Percentiles rank a stretch among this genome's conserved stretches.
Evolutionary conservation across 345 rosid species (phyloP).

Genomic region (Leavenworthia alabamica): DNA sequence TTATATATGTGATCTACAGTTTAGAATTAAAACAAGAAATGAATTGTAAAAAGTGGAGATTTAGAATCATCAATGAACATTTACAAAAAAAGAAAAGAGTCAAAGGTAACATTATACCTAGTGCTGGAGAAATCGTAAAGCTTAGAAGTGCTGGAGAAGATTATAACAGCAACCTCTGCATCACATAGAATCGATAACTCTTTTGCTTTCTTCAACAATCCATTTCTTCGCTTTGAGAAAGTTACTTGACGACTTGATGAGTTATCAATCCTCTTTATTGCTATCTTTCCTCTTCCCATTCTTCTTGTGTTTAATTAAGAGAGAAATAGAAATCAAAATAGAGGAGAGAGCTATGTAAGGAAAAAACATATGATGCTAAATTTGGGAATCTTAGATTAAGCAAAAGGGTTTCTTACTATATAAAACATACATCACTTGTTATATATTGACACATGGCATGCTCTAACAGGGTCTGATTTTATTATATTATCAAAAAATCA

Average conservation of each 20-base stretch:
- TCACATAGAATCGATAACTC: conserved; percentile 27
- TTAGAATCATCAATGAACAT: not conserved
- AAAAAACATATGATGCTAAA: conserved; percentile 5
- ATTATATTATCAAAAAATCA: not conserved
- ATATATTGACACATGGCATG: conserved; percentile 12
- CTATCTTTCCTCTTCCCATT: conserved; percentile 33
- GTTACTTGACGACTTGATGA: conserved; percentile 30
- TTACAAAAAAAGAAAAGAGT: not conserved
- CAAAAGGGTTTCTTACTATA: conserved; percentile 17
- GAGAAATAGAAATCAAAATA: not conserved
- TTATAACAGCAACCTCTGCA: conserved; percentile 25
- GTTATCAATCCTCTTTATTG: conserved; percentile 26
- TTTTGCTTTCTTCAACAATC: conserved; percentile 29
- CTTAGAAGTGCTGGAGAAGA: conserved; percentile 27
- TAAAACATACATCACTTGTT: conserved; percentile 11
- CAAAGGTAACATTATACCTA: conserved; percentile 1
- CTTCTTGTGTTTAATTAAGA: not conserved
- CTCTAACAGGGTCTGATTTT: conserved; percentile 1
- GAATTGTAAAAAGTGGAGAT: not conserved
- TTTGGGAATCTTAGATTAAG: conserved; percentile 16
- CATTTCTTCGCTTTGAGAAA: conserved; percentile 30
- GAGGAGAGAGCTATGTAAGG: conserved; percentile 11
- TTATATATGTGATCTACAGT: not conserved
- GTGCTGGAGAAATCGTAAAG: conserved; percentile 34
- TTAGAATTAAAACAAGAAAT: not conserved